phyloP scores from a whole-genome alignment of 2,329 filamentous ascomycete genomes.

The Arthrobotrys iridis region DNA sequence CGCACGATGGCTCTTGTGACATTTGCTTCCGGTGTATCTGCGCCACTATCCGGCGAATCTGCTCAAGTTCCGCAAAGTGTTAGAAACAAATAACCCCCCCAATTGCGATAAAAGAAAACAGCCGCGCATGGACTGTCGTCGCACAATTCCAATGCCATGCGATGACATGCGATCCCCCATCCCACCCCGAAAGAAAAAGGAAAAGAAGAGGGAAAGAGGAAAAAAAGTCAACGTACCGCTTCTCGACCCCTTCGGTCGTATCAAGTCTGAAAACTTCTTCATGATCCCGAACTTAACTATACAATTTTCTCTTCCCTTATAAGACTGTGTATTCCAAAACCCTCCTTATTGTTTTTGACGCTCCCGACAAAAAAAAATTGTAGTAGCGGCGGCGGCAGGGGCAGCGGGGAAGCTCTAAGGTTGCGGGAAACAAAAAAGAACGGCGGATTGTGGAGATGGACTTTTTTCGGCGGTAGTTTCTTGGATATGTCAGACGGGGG shows the following conservation, averaged over 20 bases:
- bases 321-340: no score
- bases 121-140: background rate
- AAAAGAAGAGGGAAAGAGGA: background rate
- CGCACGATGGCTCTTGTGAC: constrained; percentile 74
- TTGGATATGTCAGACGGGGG: background rate
- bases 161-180: background rate
- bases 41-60: constrained; percentile 46
- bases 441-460: background rate
- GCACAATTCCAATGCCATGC: background rate
- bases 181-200: background rate
- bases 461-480: constrained; percentile 2
- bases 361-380: no score
- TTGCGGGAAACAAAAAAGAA: no score
- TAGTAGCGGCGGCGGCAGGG: no score
- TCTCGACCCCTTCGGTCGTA: constrained; percentile 43
- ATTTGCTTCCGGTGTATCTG: constrained; percentile 74
- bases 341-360: no score
- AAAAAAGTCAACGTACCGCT: constrained; percentile 27
- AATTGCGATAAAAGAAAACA: background rate
- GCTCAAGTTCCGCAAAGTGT: background rate
- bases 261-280: constrained; percentile 51
- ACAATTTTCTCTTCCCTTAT: no score
- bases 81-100: background rate
- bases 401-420: no score
- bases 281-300: background rate